Base-by-base conservation (phyloP, 2,329 filamentous ascomycete species). In the Diaporthe citri region DNA sequence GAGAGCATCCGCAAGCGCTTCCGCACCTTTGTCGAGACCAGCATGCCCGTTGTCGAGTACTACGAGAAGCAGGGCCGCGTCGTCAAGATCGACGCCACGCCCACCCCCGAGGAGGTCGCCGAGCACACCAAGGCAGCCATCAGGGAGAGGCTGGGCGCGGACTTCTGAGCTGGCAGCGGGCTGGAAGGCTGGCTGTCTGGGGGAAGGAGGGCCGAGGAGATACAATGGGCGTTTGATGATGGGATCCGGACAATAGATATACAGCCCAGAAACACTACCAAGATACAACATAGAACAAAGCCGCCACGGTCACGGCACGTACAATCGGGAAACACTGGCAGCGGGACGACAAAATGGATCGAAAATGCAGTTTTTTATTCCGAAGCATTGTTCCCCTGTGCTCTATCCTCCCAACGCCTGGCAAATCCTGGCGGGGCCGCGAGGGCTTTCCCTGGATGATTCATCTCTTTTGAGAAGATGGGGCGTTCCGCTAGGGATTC, bases 1-100 rank as follows among this genome's bases (percentile, higher is more conserved):
- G 97, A 98, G 86, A 95, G 93, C 81, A 99, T 98, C 84, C 93
- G 94, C 87, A 99, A 99, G 92, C 91, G 97, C 74, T 99, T 99
- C 89, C 92, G 92, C 82, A 96, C 93, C 5, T 99, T 98, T 82
- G 88, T 97, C 80, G 95, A 98, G 85, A 98, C 95, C 2, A 98
- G 95, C 86, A 98, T 98, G 96, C 97, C 97, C 36, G 97, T 98
- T 62, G 95, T 99, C 72, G 90, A 97, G 79, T 91, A 95, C 83
- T 98, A 94, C 83, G 92, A 93, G 81, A 88, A 88, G 80, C 88
- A 96, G 85, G 92, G 90, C 80, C 92, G 93, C 82, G 95, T 98
- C 22, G 90, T 97, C 83, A 94, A 92, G 86, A 89, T 98, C 59
- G 88, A 93, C 79, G 95, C 96, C 41, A 93, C 92, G 36, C 89